Evolutionary conservation across 805 yeast genomes (phyloP), one percentile per base, ranked within the genome.

Genomic region (Barnettozyma vustinii): DNA sequence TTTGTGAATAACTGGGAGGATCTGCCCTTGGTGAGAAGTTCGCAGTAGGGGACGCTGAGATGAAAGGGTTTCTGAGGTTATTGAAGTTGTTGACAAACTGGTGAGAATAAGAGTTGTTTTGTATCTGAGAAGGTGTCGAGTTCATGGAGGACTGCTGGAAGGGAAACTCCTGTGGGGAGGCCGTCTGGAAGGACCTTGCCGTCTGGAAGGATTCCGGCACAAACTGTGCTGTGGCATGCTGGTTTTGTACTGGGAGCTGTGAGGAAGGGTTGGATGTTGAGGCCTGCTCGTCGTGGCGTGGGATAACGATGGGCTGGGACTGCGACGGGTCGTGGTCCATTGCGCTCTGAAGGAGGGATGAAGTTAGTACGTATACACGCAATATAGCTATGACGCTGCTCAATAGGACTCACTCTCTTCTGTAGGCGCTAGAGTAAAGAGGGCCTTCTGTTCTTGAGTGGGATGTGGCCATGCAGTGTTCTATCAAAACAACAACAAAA

Each of bases 231-330:
- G 32, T 37, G 16, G 13, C n/a, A 18, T 23, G 40, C n/a, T 35
- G 35, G 44, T 18, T 32, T 30, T 42, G 47, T 15, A 19, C 20
- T 9, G 27, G 42, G 21, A 13, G 27, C 10, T 33, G 36, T 45
- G 44, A 44, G 44, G 33, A 21, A 47, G 47, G 10, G 48, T 48
- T 21, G 20, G 45, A 40, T 6, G 41, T 16, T 21, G 45, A 41
- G 13, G 15, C 37, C 27, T 25, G 36, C 26, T 44, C 41, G 15
- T 48, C 59, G 33, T 60, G 64, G 25, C 65, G 62, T 15, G 64
- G 64, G 42, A 65, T 62, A 26, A 62, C 58, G 25, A 63, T 62
- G 44, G 67, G 66, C 42, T 59, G 54, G 45, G 50, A 47, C 45
- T 43, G 48, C 15, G 46, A 46, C 25, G 46, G 44, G 40, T 43